A percentile compares a stretch with the other conserved stretches of the same genome.
Evolutionary conservation across 768 basidiomycete genomes (phyloP).

Genomic region (Tephrocybe sp.): DNA sequence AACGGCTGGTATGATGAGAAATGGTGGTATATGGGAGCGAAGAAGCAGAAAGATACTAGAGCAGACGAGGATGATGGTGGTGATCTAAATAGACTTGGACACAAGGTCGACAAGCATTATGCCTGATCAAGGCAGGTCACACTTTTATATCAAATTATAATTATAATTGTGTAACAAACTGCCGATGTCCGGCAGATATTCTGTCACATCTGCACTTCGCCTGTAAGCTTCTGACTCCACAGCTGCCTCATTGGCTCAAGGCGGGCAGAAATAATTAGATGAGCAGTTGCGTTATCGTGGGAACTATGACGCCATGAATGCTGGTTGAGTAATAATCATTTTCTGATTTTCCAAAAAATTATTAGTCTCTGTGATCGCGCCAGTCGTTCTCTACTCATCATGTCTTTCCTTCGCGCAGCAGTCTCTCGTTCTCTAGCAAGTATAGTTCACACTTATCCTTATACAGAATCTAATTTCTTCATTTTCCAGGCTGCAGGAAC

Average conservation of each 20-base stretch:
- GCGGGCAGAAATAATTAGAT: too few relatives aligned
- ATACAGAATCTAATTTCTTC: not conserved
- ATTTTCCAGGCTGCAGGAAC: constrained; percentile 28
- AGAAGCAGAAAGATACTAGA: not conserved
- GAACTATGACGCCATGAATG: constrained; percentile 11
- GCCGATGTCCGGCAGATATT: too few relatives aligned
- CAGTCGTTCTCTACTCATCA: constrained; percentile 18
- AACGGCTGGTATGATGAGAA: constrained; percentile 7
- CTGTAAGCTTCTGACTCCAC: not conserved
- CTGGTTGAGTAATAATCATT: not conserved
- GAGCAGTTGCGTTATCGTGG: constrained; percentile 2
- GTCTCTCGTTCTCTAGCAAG: constrained; percentile 43
- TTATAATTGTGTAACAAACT: too few relatives aligned
- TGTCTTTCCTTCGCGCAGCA: constrained; percentile 42
- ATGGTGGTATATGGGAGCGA: not conserved
- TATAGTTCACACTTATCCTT: not conserved
- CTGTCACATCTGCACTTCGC: too few relatives aligned
- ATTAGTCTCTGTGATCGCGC: not conserved
- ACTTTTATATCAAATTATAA: too few relatives aligned
- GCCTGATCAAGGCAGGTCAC: too few relatives aligned
- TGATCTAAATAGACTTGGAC: too few relatives aligned
- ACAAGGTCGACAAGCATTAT: too few relatives aligned
- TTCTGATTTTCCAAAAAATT: constrained; percentile 1
- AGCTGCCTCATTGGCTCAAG: not conserved
- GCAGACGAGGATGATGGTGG: not conserved